These are phyloP conservation scores for Starmera amethionina DNA, from an alignment of 805 yeast species.

Conservation along the genomic window DNA sequence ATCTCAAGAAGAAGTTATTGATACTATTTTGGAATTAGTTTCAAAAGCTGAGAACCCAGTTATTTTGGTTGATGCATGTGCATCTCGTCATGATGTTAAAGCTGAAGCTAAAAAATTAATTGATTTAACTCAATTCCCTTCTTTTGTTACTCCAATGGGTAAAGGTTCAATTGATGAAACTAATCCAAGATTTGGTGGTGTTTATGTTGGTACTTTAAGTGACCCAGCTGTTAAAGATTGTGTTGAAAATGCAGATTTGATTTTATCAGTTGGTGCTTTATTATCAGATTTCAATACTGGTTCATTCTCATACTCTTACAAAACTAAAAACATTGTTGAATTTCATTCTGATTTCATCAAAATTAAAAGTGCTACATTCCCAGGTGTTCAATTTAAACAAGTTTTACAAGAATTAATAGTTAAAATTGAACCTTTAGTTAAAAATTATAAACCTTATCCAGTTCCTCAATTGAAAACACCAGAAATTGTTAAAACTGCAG, in stretches of 20 bases:
- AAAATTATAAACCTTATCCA: slow-evolving; percentile 39
- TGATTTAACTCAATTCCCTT: slow-evolving; percentile 65
- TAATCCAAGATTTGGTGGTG: slow-evolving; percentile 71
- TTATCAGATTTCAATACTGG: slow-evolving; percentile 88
- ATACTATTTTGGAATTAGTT: slow-evolving; percentile 41
- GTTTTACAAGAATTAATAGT: slow-evolving; percentile 35
- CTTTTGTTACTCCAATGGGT: slow-evolving; percentile 87
- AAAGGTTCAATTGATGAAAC: slow-evolving; percentile 70
- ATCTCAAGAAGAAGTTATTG: slow-evolving; percentile 55
- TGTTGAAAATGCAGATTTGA: slow-evolving; percentile 67
- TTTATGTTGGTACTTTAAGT: slow-evolving; percentile 76
- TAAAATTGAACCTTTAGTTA: slow-evolving; percentile 26
- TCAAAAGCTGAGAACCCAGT: slow-evolving; percentile 56
- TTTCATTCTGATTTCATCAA: slow-evolving; percentile 72
- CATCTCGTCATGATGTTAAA: slow-evolving; percentile 63
- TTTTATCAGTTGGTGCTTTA: slow-evolving; percentile 73
- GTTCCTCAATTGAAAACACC: slow-evolving; percentile 43
- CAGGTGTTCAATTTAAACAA: slow-evolving; percentile 62
- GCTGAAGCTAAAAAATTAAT: slow-evolving; percentile 55
- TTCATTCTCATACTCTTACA: slow-evolving; percentile 68
- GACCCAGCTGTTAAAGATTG: slow-evolving; percentile 60
- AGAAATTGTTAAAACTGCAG: slow-evolving; percentile 33
- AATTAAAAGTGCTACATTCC: slow-evolving; percentile 60
- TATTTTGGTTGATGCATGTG: slow-evolving; percentile 81
- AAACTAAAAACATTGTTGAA: slow-evolving; percentile 66